These are phyloP conservation scores for Diaporthe ampelina DNA, from an alignment of 2,329 filamentous ascomycete genomes.

Conservation along the genomic window DNA sequence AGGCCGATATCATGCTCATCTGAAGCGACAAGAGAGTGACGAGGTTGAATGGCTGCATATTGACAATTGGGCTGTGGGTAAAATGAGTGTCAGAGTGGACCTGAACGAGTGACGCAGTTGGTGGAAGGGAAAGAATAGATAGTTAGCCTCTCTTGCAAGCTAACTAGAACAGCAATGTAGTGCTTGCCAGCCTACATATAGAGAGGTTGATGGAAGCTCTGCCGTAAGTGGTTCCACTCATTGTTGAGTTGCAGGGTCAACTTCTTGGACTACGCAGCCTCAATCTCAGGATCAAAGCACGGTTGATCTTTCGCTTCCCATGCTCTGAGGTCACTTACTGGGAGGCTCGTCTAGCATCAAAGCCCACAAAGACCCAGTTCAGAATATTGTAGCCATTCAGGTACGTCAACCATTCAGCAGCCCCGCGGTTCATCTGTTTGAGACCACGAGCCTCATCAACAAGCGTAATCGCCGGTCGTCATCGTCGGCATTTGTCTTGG, in stretches of 20 bases:
- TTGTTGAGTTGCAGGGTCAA: not conserved
- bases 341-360: not conserved
- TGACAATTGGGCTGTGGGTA: not conserved
- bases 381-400: not conserved
- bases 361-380: too few species aligned
- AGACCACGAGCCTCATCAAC: conserved; percentile 1
- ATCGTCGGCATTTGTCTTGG: not conserved
- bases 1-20: not conserved
- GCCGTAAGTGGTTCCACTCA: not conserved
- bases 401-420: conserved; percentile 12
- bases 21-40: conserved; percentile 16
- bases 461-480: conserved; percentile 29
- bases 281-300: conserved; percentile 2
- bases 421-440: conserved; percentile 2
- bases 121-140: not conserved
- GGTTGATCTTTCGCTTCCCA: not conserved
- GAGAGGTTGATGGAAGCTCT: not conserved
- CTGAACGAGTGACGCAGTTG: not conserved
- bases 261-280: not conserved
- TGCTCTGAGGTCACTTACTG: not conserved
- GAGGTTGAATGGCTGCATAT: not conserved
- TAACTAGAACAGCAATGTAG: not conserved
- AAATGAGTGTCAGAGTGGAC: not conserved
- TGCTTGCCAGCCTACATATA: not conserved
- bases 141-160: not conserved